A percentile compares a stretch with the other conserved stretches of the same genome.
Evolutionary conservation across 2,329 filamentous ascomycete genomes (phyloP).

Genomic region (Cercospora sp.): DNA sequence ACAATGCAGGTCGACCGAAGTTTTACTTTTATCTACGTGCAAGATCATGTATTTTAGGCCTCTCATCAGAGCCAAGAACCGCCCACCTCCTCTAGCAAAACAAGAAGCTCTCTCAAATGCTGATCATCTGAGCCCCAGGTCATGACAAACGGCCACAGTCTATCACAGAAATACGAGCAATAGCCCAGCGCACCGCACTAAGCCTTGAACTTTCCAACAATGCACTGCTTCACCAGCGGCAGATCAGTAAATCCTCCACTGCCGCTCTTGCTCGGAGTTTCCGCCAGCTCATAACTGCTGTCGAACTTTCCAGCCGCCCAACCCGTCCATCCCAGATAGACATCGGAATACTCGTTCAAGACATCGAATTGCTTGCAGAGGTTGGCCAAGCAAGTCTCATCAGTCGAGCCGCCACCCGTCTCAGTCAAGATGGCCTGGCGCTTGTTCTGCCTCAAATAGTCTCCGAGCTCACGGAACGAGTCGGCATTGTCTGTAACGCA

Average conservation of each 20-base stretch:
- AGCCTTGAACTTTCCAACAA: conserved; percentile 34
- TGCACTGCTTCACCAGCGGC: conserved; percentile 32
- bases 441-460: conserved; percentile 42
- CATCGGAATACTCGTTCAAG: conserved; percentile 35
- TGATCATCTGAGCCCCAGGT: neutral
- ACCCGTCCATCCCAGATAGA: conserved; percentile 38
- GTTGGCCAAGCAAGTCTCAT: conserved; percentile 37
- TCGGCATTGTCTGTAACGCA: conserved; percentile 40
- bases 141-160: neutral
- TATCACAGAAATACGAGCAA: neutral
- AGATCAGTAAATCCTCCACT: conserved; percentile 30
- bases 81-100: neutral
- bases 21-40: neutral
- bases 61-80: neutral
- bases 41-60: neutral
- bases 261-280: conserved; percentile 31
- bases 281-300: conserved; percentile 32
- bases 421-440: conserved; percentile 45
- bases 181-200: neutral
- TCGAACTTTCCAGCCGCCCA: conserved; percentile 39
- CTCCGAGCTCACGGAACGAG: conserved; percentile 40
- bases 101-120: neutral
- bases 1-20: neutral
- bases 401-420: conserved; percentile 44
- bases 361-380: conserved; percentile 39